These are phyloP conservation scores for Fusarium lateritium DNA, from an alignment of 2,329 filamentous ascomycete species.

Conservation along the genomic window DNA sequence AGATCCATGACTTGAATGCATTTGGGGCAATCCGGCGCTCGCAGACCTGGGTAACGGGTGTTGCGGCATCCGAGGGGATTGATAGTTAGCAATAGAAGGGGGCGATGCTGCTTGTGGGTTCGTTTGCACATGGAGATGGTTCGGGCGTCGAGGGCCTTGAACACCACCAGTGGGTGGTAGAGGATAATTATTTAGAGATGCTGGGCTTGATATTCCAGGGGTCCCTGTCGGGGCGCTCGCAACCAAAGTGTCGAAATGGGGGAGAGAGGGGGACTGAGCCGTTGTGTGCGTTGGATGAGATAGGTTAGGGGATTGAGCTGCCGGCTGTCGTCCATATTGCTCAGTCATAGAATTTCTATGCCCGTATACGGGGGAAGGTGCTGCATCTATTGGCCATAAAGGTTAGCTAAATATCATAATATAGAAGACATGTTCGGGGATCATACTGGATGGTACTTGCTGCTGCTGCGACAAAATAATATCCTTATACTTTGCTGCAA, in stretches of 20 bases:
- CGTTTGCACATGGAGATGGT: slow-evolving; percentile 19
- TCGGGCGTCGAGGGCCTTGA: slow-evolving; percentile 18
- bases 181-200: slow-evolving; percentile 7
- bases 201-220: slow-evolving; percentile 21
- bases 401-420: slow-evolving; percentile 23
- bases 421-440: background rate
- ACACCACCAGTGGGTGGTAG: slow-evolving; percentile 12
- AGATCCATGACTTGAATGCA: slow-evolving; percentile 15
- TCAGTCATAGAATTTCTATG: slow-evolving; percentile 10
- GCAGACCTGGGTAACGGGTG: slow-evolving; percentile 11
- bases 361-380: slow-evolving; percentile 25
- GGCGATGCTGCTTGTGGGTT: slow-evolving; percentile 4
- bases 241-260: slow-evolving; percentile 22
- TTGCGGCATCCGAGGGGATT: slow-evolving; percentile 24
- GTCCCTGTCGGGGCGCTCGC: background rate
- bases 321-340: slow-evolving; percentile 19
- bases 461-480: slow-evolving; percentile 24
- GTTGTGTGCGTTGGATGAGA: slow-evolving; percentile 9
- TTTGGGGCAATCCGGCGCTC: slow-evolving; percentile 15
- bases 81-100: slow-evolving; percentile 10
- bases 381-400: slow-evolving; percentile 19
- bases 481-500: slow-evolving; percentile 26
- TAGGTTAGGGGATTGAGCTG: slow-evolving; percentile 22
- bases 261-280: slow-evolving; percentile 11
- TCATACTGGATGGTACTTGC: slow-evolving; percentile 31